phyloP scores from a whole-genome alignment of 2,329 filamentous ascomycete genomes.

The Colletotrichum euphorbiae region DNA sequence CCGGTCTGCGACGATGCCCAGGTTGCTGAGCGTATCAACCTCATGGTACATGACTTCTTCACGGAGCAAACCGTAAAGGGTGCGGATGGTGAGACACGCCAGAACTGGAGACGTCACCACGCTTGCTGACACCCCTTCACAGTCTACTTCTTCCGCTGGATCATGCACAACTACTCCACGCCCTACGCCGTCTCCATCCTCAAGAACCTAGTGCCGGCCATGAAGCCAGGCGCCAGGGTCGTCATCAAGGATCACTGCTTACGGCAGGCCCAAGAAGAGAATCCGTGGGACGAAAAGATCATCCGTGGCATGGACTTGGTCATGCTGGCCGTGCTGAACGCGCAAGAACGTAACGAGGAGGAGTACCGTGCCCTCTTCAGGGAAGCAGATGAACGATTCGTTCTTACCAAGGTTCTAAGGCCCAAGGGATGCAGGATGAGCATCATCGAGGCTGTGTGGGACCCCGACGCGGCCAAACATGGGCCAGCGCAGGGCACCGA shows the following conservation, averaged over 20 bases:
- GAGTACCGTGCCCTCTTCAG: conserved; percentile 61
- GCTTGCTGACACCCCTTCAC: conserved; percentile 36
- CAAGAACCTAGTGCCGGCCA: conserved; percentile 50
- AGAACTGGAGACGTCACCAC: too few species aligned
- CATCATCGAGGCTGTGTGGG: conserved; percentile 62
- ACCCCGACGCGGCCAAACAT: conserved; percentile 42
- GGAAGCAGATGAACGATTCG: conserved; percentile 55
- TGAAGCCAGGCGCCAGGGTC: conserved; percentile 50
- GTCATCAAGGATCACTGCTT: conserved; percentile 50
- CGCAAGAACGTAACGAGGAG: conserved; percentile 60
- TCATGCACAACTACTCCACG: conserved; percentile 60
- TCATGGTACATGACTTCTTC: conserved; percentile 42
- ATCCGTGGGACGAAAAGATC: conserved; percentile 59
- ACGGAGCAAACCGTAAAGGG: conserved; percentile 35
- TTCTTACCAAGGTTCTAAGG: conserved; percentile 57
- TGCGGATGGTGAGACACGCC: conserved; percentile 45
- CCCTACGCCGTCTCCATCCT: conserved; percentile 48
- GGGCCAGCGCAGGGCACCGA: conserved; percentile 3
- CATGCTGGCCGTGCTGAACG: conserved; percentile 64
- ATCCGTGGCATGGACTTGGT: conserved; percentile 63
- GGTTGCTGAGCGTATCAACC: conserved; percentile 31
- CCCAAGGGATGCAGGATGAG: conserved; percentile 59
- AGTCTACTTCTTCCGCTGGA: conserved; percentile 58
- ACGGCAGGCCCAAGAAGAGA: conserved; percentile 52
- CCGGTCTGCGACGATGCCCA: conserved; percentile 34